Conservation (phyloP, 2,329 filamentous ascomycete genomes). For the Dissoconium aciculare region DNA sequence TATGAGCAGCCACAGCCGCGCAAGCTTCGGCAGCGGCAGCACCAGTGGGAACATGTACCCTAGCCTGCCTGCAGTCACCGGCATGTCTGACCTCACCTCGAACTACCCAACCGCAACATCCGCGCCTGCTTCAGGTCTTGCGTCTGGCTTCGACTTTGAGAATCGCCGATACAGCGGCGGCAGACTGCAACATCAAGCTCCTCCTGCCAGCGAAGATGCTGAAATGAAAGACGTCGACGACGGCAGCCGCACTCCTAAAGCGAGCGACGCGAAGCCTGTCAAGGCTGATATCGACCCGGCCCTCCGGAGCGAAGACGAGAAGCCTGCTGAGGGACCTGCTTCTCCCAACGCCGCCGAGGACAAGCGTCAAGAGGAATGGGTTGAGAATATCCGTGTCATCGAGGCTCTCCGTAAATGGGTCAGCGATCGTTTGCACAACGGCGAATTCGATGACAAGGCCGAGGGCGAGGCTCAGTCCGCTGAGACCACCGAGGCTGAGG, state of each 20-base stretch:
- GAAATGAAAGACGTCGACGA: slow-evolving; percentile 28
- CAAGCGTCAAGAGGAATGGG: slow-evolving; percentile 40
- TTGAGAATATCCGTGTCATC: slow-evolving; percentile 49
- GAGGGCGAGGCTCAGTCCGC: slow-evolving; percentile 6
- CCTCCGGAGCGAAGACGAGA: slow-evolving; percentile 21
- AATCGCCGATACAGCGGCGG: slow-evolving; percentile 48
- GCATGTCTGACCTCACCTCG: slow-evolving; percentile 43
- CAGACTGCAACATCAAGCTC: slow-evolving; percentile 41
- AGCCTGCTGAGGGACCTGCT: slow-evolving; percentile 15
- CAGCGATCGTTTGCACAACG: slow-evolving; percentile 38
- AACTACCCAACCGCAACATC: slow-evolving; percentile 50
- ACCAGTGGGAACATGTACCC: slow-evolving; percentile 53
- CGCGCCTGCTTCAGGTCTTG: slow-evolving; percentile 54
- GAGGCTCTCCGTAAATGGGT: slow-evolving; percentile 45
- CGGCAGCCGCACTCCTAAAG: slow-evolving; percentile 23
- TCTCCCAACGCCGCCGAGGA: slow-evolving; percentile 27
- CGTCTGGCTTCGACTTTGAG: slow-evolving; percentile 46
- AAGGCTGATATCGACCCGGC: slow-evolving; percentile 23
- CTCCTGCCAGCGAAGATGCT: slow-evolving; percentile 27
- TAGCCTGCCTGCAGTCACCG: slow-evolving; percentile 54
- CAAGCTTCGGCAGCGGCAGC: slow-evolving; percentile 36
- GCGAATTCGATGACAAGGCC: slow-evolving; percentile 32
- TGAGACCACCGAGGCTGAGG: slow-evolving; percentile 9
- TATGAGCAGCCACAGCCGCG: slow-evolving; percentile 47
- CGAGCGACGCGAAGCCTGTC: slow-evolving; percentile 13